Evolutionary conservation across 805 yeast genomes (phyloP), one percentile per base, ranked within the genome.

Genomic region (Candida qinlingensis): DNA sequence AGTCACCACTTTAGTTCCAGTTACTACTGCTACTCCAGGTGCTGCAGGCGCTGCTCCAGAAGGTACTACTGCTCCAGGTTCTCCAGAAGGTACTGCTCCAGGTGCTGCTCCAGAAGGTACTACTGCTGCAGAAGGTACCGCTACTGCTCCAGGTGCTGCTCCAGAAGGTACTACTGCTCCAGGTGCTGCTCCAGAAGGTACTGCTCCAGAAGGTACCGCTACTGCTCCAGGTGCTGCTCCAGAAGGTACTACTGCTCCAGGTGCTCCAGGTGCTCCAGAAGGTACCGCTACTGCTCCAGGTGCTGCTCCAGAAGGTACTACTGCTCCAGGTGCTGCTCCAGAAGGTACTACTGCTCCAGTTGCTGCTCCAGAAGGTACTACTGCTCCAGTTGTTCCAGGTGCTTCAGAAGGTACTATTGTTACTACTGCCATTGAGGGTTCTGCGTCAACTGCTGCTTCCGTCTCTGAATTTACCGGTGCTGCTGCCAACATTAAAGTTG

Each of bases 401-500:
- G 27, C 42, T 30, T 25, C 48, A 13, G 25, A 41, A 11, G 47
- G 19, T 34, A 36, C 44, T 9, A 27, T 10, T 12, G 46, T 7
- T 6, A 27, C 36, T 26, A 31, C 36, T 33, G 35, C 41, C 42
- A 40, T 50, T 37, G 11, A 47, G 12, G 47, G 33, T 36, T 10
- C 34, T 31, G 47, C 41, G 13, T 43, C 52, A 2, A 42, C 49
- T 11, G 37, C 35, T 37, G 49, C 45, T 26, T 12, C 48, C 25
- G 48, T 49, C 28, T 47, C 55, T 10, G 28, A 38, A 6, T 49
- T 30, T 48, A n/a, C 41, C 8, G 51, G 59, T 55, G 60, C 60
- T 35, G 62, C 56, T 49, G 54, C 55, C 42, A 53, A 55, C 53
- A 51, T 58, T 28, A 52, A 48, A 47, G 60, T 51, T 44, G 58